A percentile compares a stretch with the other conserved stretches of the same genome.
phyloP scores from a whole-genome alignment of 2,329 filamentous ascomycete species.

The Colletotrichum sublineola region DNA sequence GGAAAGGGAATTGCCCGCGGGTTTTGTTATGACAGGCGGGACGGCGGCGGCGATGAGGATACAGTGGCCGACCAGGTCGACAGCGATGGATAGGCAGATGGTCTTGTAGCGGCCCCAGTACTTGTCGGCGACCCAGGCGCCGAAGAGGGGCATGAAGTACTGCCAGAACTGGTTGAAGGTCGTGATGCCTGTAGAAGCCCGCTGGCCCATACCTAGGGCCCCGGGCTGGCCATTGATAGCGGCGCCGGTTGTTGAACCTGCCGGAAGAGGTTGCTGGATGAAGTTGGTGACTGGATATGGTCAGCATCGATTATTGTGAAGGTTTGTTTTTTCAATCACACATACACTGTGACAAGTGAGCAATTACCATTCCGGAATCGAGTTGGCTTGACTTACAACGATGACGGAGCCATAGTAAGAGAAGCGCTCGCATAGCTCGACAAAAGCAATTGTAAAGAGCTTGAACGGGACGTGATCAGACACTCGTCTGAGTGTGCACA shows the following conservation, averaged over 20 bases:
- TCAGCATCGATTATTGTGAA: background rate
- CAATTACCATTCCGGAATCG: background rate
- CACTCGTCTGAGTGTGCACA: slow-evolving; percentile 65
- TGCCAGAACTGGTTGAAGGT: slow-evolving; percentile 71
- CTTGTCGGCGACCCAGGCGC: slow-evolving; percentile 64
- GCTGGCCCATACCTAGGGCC: slow-evolving; percentile 70
- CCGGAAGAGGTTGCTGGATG: slow-evolving; percentile 70
- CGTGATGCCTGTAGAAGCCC: slow-evolving; percentile 60
- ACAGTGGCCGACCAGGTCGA: slow-evolving; percentile 75
- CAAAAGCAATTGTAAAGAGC: slow-evolving; percentile 73
- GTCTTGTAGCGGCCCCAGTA: slow-evolving; percentile 78
- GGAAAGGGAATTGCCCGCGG: slow-evolving; percentile 66
- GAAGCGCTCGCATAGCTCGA: slow-evolving; percentile 80
- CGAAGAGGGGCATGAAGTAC: slow-evolving; percentile 70
- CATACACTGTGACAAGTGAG: slow-evolving; percentile 27
- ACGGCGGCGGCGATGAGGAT: slow-evolving; percentile 76
- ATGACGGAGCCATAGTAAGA: slow-evolving; percentile 78
- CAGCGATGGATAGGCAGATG: slow-evolving; percentile 71
- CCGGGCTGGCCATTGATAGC: slow-evolving; percentile 58
- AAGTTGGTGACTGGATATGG: slow-evolving; percentile 66
- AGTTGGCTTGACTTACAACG: slow-evolving; percentile 66
- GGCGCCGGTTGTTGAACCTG: slow-evolving; percentile 67
- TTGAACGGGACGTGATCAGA: slow-evolving; percentile 70
- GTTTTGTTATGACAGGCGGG: slow-evolving; percentile 70
- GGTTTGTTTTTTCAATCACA: background rate